A percentile compares a stretch with the other conserved stretches of the same genome.
phyloP scores from a whole-genome alignment of 345 rosid genomes.

The sweet orange (Citrus sinensis) region DVS_A1.0 CM039162.1:9076501-9077000 shows the following conservation, averaged over 20 bases:
- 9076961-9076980: no score
- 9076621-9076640: slow-evolving; percentile 14
- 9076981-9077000: no score
- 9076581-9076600: slow-evolving; percentile 26
- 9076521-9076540: neutral
- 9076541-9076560: neutral
- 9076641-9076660: slow-evolving; percentile 29
- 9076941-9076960: no score
- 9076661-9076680: slow-evolving; percentile 2
- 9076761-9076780: slow-evolving; percentile 53
- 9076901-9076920: neutral
- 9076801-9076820: neutral
- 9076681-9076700: neutral
- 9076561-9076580: slow-evolving; percentile 13
- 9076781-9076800: slow-evolving; percentile 9
- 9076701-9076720: slow-evolving; percentile 31
- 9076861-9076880: neutral
- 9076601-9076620: slow-evolving; percentile 29
- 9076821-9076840: neutral
- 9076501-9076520: neutral
- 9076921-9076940: neutral
- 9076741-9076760: slow-evolving; percentile 85
- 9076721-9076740: slow-evolving; percentile 80
- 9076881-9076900: neutral
- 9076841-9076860: neutral